Percentiles rank a stretch among this genome's conserved stretches.
Conservation (phyloP, 2,329 filamentous ascomycete species). For the Calonectria fujianensis region DNA sequence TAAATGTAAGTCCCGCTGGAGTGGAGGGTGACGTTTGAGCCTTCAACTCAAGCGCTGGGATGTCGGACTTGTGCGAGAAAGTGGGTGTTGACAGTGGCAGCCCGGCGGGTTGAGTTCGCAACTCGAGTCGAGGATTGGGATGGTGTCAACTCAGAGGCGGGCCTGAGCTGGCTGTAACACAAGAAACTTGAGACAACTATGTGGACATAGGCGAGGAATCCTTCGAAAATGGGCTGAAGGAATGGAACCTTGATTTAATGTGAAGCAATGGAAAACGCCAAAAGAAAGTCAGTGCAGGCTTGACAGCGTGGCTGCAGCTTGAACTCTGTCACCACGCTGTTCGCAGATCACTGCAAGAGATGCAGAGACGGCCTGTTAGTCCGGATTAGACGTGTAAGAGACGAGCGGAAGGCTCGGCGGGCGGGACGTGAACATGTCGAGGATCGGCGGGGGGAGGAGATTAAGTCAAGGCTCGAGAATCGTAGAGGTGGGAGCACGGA, state of each 20-base stretch:
- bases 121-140: slow-evolving; percentile 35
- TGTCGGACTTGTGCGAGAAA: slow-evolving; percentile 37
- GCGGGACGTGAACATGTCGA: slow-evolving; percentile 38
- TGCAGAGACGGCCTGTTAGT: slow-evolving; percentile 33
- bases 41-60: slow-evolving; percentile 32
- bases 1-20: slow-evolving; percentile 40
- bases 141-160: slow-evolving; percentile 39
- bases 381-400: slow-evolving; percentile 18
- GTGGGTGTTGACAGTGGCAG: slow-evolving; percentile 33
- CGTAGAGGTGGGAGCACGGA: slow-evolving; percentile 34
- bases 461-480: slow-evolving; percentile 39
- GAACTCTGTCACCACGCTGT: slow-evolving; percentile 41
- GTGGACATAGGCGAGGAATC: slow-evolving; percentile 18
- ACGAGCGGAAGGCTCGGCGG: slow-evolving; percentile 44
- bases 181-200: slow-evolving; percentile 20
- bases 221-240: slow-evolving; percentile 15
- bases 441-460: slow-evolving; percentile 40
- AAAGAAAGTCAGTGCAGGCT: slow-evolving; percentile 26
- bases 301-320: slow-evolving; percentile 34
- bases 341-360: slow-evolving; percentile 42
- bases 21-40: slow-evolving; percentile 44
- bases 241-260: slow-evolving; percentile 22
- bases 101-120: slow-evolving; percentile 35
- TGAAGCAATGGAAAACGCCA: slow-evolving; percentile 24
- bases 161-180: slow-evolving; percentile 17